Percentiles rank a stretch among this genome's conserved stretches.
These are phyloP conservation scores for Camelina laxa DNA, from an alignment of 345 rosid genomes.

Conservation along the genomic window DNA sequence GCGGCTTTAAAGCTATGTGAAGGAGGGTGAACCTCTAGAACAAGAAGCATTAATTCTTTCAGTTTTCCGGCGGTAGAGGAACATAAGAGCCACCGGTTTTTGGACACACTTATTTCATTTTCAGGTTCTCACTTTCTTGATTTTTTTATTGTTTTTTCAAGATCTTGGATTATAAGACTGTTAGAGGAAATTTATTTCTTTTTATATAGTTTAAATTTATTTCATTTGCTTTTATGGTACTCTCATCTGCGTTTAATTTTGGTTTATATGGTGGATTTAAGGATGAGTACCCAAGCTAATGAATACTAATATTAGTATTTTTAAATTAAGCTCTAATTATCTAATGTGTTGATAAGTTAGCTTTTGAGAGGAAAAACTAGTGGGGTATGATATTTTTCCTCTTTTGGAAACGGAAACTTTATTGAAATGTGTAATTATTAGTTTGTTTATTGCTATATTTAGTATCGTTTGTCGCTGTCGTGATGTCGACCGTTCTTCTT, in stretches of 20 bases:
- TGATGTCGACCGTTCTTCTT: slow-evolving; percentile 42
- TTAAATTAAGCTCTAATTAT: slow-evolving; percentile 1
- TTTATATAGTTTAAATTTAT: neutral
- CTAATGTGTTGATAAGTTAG: slow-evolving; percentile 2
- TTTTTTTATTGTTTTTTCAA: neutral
- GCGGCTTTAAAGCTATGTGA: slow-evolving; percentile 22
- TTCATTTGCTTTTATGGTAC: too few relatives aligned
- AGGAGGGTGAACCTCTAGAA: slow-evolving; percentile 1
- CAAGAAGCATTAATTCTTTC: neutral
- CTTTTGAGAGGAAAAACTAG: neutral
- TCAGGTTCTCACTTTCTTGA: slow-evolving; percentile 29
- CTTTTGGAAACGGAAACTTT: slow-evolving; percentile 38
- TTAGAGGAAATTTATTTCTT: neutral
- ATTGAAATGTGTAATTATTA: slow-evolving; percentile 33
- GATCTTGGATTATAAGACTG: slow-evolving; percentile 5
- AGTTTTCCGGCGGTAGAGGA: slow-evolving; percentile 17
- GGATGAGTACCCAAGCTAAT: neutral
- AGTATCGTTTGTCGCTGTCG: slow-evolving; percentile 38
- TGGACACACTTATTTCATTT: neutral
- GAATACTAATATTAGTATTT: neutral
- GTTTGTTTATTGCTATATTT: slow-evolving; percentile 32
- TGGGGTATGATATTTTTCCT: slow-evolving; percentile 36
- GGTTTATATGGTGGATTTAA: neutral
- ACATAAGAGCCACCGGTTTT: slow-evolving; percentile 16
- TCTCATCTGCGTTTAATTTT: neutral